These are phyloP conservation scores for Pyricularia sp. DNA, from an alignment of 2,329 filamentous ascomycete genomes.

Conservation along the genomic window DNA sequence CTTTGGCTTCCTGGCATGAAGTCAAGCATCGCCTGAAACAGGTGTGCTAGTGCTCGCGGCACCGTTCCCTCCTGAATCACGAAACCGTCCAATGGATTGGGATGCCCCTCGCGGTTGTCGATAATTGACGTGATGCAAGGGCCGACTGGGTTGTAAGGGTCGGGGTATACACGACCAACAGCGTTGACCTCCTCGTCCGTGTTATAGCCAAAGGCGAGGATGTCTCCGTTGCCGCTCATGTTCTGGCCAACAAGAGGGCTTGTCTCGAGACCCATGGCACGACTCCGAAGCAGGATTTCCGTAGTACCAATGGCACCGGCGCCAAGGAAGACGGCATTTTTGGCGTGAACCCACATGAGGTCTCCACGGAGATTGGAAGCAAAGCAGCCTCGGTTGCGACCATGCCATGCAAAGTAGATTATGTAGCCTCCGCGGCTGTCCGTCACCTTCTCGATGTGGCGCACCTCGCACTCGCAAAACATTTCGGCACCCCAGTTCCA, in stretches of 20 bases:
- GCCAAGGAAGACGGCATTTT: constrained; percentile 55
- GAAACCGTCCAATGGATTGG: constrained; percentile 50
- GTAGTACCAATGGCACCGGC: constrained; percentile 57
- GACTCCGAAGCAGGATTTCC: constrained; percentile 54
- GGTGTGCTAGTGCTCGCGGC: constrained; percentile 43
- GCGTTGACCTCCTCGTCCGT: constrained; percentile 46
- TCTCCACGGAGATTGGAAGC: constrained; percentile 44
- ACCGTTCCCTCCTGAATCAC: constrained; percentile 53
- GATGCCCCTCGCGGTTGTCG: constrained; percentile 42
- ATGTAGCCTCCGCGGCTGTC: constrained; percentile 45
- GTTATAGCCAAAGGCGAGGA: constrained; percentile 57
- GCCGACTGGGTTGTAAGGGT: constrained; percentile 42
- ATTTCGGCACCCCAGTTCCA: constrained; percentile 67
- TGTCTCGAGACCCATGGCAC: constrained; percentile 45
- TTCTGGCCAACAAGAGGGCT: constrained; percentile 47
- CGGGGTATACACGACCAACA: constrained; percentile 41
- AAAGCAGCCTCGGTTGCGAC: constrained; percentile 45
- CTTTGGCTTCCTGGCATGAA: constrained; percentile 36
- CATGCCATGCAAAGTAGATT: constrained; percentile 57
- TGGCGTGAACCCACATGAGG: constrained; percentile 59
- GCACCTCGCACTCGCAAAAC: constrained; percentile 60
- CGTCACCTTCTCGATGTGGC: constrained; percentile 45
- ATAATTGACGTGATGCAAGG: constrained; percentile 56
- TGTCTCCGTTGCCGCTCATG: constrained; percentile 60
- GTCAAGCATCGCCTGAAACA: constrained; percentile 49